A percentile compares a stretch with the other conserved stretches of the same genome.
Conservation (phyloP, 2,329 filamentous ascomycete species). For the Purpureocillium lavendulum region DNA sequence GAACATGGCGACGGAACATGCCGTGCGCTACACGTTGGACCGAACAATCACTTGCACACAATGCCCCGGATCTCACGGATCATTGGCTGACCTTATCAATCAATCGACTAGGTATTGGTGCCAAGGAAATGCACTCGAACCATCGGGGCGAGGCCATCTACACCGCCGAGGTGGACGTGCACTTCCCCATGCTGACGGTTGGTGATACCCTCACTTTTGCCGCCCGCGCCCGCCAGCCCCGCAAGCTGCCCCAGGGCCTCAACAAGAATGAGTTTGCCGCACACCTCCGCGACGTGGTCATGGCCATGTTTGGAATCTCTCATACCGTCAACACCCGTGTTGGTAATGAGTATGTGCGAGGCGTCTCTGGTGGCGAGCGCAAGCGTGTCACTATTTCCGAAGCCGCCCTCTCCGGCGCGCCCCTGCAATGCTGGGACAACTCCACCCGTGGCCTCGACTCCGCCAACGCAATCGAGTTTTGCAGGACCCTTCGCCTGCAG, state of each 20-base stretch:
- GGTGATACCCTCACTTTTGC: constrained; percentile 75
- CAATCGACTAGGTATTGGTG: constrained; percentile 42
- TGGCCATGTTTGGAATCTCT: constrained; percentile 67
- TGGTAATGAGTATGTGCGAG: constrained; percentile 67
- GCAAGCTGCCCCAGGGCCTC: constrained; percentile 50
- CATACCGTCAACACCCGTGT: constrained; percentile 67
- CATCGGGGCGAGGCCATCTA: constrained; percentile 85
- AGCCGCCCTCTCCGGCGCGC: constrained; percentile 48
- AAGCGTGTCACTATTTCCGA: constrained; percentile 59
- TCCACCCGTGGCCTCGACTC: constrained; percentile 66
- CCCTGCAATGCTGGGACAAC: constrained; percentile 63
- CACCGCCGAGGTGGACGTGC: constrained; percentile 75
- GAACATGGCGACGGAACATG: constrained; percentile 3
- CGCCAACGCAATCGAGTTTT: constrained; percentile 69
- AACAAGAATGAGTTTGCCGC: constrained; percentile 44
- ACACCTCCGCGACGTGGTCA: constrained; percentile 62
- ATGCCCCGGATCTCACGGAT: not conserved
- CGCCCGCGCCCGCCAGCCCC: constrained; percentile 59
- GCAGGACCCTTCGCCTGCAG: constrained; percentile 59
- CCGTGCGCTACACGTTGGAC: not conserved
- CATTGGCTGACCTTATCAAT: constrained; percentile 8
- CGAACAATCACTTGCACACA: constrained; percentile 2
- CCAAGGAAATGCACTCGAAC: constrained; percentile 66
- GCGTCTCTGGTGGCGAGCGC: constrained; percentile 66
- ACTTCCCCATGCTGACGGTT: constrained; percentile 70